Evolutionary conservation across 768 basidiomycete species (phyloP).

Genomic region (Agrocybe praecox): DNA sequence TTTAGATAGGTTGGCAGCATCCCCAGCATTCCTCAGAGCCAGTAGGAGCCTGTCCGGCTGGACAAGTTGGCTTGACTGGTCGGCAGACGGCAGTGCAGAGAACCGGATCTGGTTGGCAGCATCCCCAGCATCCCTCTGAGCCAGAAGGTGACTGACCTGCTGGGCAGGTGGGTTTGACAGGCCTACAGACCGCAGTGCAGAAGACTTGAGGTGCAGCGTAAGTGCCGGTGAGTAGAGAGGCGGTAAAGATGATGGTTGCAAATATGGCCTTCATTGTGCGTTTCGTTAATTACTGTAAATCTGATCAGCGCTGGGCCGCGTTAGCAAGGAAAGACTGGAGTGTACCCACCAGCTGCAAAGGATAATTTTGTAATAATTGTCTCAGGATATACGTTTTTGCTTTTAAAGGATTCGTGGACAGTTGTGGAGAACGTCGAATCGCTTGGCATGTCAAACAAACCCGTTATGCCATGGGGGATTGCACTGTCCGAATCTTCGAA

Average conservation of each 20-base stretch:
- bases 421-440: too few species aligned
- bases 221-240: not conserved
- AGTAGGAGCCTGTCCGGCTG: not conserved
- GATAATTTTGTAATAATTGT: too few species aligned
- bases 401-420: too few species aligned
- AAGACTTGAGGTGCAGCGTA: slow-evolving; percentile 4
- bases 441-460: too few species aligned
- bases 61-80: not conserved
- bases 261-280: slow-evolving; percentile 9
- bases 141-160: slow-evolving; percentile 7
- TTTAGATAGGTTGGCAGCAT: not conserved
- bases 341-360: too few species aligned
- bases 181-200: slow-evolving; percentile 13
- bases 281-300: too few species aligned
- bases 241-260: not conserved
- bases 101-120: slow-evolving; percentile 1
- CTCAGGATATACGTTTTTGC: too few species aligned
- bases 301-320: too few species aligned
- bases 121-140: slow-evolving; percentile 12
- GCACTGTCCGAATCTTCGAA: too few species aligned
- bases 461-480: too few species aligned
- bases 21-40: not conserved
- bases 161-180: slow-evolving; percentile 7
- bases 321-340: too few species aligned
- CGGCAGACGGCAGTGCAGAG: not conserved